Evolutionary conservation across 2,329 filamentous ascomycete species (phyloP).

Genomic region (Paecilomyces dactylethromorphus): DNA sequence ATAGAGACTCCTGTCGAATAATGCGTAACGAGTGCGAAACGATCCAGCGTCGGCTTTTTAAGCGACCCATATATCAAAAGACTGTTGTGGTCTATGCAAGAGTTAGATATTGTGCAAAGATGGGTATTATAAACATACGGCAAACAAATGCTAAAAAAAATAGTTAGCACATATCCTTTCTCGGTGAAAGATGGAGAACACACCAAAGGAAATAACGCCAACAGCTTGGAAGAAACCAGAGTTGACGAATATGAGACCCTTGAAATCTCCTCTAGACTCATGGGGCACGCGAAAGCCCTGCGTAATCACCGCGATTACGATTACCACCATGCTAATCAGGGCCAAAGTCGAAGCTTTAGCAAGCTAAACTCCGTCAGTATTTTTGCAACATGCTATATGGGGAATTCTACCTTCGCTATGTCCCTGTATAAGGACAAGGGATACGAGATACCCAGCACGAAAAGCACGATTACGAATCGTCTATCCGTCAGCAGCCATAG

Average conservation of each 20-base stretch:
- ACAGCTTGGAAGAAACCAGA: conserved; percentile 89
- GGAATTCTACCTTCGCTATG: conserved; percentile 73
- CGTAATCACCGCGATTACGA: conserved; percentile 78
- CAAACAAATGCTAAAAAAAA: conserved; percentile 55
- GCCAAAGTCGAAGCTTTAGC: conserved; percentile 94
- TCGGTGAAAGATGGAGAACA: conserved; percentile 1
- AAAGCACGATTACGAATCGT: conserved; percentile 78
- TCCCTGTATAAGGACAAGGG: conserved; percentile 91
- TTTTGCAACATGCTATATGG: background rate
- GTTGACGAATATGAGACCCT: conserved; percentile 69
- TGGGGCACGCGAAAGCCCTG: conserved; percentile 71
- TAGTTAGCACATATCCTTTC: conserved; percentile 22
- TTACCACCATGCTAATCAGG: conserved; percentile 85
- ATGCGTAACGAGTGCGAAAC: conserved; percentile 88
- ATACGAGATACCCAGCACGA: conserved; percentile 78
- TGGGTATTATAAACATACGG: conserved; percentile 36
- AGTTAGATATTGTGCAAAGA: conserved; percentile 12
- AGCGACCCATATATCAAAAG: conserved; percentile 96
- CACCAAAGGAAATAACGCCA: conserved; percentile 95
- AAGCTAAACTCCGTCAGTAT: conserved; percentile 52
- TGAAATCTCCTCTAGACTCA: conserved; percentile 66
- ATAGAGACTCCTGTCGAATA: conserved; percentile 87
- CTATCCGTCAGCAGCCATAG: conserved; percentile 77
- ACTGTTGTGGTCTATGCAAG: conserved; percentile 71
- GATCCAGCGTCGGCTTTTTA: conserved; percentile 88